Conservation (phyloP, 352 stramenopile species). For the Pythium rhizo-oryzae region DNA sequence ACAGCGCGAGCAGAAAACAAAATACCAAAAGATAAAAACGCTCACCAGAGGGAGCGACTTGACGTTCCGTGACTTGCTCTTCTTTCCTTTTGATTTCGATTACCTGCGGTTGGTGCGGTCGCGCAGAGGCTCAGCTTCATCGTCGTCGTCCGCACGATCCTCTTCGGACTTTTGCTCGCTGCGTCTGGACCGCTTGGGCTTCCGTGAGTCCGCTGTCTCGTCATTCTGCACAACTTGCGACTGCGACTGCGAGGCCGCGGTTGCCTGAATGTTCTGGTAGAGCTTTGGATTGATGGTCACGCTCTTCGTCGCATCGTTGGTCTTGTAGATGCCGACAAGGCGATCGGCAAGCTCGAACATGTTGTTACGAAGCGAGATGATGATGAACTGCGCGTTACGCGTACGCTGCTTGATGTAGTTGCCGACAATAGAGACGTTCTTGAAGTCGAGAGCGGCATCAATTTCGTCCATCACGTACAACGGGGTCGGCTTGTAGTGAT, state of each 20-base stretch:
- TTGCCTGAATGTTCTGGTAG: conserved; percentile 50
- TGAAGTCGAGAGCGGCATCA: conserved; percentile 96
- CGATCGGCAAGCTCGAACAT: conserved; percentile 99
- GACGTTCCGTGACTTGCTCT: background rate
- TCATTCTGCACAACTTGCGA: conserved; percentile 2
- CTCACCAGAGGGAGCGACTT: background rate
- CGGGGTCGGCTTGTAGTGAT: conserved; percentile 99
- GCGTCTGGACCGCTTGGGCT: conserved; percentile 25
- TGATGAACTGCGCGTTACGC: conserved; percentile 99
- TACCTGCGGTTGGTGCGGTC: conserved; percentile 29
- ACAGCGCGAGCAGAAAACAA: conserved; percentile 16
- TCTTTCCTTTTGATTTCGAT: background rate
- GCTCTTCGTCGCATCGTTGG: conserved; percentile 98
- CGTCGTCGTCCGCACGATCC: background rate
- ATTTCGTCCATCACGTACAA: conserved; percentile 99
- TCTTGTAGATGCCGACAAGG: conserved; percentile 99
- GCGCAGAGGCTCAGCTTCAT: conserved; percentile 20
- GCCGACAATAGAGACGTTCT: conserved; percentile 99
- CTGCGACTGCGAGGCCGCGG: conserved; percentile 8
- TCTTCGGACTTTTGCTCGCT: conserved; percentile 17
- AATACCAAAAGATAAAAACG: conserved; percentile 1
- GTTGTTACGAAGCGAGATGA: conserved; percentile 99
- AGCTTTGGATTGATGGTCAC: conserved; percentile 98
- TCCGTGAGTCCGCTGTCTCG: conserved; percentile 16
- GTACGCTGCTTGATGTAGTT: conserved; percentile 99